A percentile compares a stretch with the other conserved stretches of the same genome.
These are phyloP conservation scores for Saccharomycopsis javanensis DNA, from an alignment of 805 yeast genomes.

Conservation along the genomic window DNA sequence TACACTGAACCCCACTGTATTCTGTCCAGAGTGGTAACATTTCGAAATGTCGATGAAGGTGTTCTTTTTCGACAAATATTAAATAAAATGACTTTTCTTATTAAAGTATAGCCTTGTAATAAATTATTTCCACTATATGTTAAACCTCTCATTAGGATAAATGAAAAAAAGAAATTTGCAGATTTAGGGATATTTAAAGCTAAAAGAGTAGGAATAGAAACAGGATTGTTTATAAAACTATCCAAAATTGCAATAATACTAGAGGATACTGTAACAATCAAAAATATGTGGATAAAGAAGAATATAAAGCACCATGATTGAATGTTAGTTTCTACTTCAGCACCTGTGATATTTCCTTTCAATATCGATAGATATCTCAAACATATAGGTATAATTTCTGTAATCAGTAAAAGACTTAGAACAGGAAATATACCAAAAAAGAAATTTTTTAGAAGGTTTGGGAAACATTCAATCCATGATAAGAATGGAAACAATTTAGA, in stretches of 20 bases:
- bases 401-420: conserved; percentile 48
- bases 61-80: conserved; percentile 34
- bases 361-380: conserved; percentile 45
- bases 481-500: conserved; percentile 53
- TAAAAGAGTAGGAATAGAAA: conserved; percentile 57
- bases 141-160: conserved; percentile 63
- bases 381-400: conserved; percentile 49
- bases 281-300: conserved; percentile 69
- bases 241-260: conserved; percentile 59
- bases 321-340: conserved; percentile 56
- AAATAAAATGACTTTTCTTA: conserved; percentile 25
- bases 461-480: conserved; percentile 44
- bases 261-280: conserved; percentile 78
- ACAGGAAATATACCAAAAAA: conserved; percentile 62
- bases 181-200: conserved; percentile 80
- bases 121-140: conserved; percentile 67
- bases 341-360: conserved; percentile 53
- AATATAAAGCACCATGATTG: conserved; percentile 75
- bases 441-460: conserved; percentile 42
- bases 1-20: conserved; percentile 71
- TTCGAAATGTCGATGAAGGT: conserved; percentile 46
- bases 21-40: conserved; percentile 35
- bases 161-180: conserved; percentile 77
- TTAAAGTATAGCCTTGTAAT: conserved; percentile 46
- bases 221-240: conserved; percentile 57